Conservation (phyloP, 2,329 filamentous ascomycete species). For the Ustilaginoidea virens region DNA sequence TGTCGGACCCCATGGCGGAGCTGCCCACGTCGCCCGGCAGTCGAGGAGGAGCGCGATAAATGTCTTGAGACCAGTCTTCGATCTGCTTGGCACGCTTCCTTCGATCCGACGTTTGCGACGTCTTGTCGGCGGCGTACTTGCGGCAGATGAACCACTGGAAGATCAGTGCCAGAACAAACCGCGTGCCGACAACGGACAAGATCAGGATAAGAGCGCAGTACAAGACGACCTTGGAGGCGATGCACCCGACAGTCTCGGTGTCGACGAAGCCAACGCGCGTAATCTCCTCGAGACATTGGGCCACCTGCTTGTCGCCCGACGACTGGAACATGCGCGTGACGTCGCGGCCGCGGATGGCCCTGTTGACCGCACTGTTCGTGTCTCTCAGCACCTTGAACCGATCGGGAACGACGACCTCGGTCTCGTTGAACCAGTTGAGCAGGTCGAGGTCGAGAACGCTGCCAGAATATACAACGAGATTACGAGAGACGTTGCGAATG, state of each 20-base stretch:
- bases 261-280: constrained; percentile 94
- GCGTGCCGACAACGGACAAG: constrained; percentile 68
- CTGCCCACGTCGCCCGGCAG: constrained; percentile 60
- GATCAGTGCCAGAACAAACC: constrained; percentile 75
- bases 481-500: constrained; percentile 73
- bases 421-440: constrained; percentile 75
- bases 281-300: constrained; percentile 79
- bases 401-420: constrained; percentile 58
- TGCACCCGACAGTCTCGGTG: constrained; percentile 91
- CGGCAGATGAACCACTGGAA: constrained; percentile 96
- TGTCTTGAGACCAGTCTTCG: constrained; percentile 95
- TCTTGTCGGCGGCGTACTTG: constrained; percentile 71
- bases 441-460: constrained; percentile 84
- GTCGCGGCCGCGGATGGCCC: constrained; percentile 64
- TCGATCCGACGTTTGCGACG: constrained; percentile 64
- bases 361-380: constrained; percentile 42
- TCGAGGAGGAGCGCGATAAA: constrained; percentile 79
- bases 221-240: constrained; percentile 90
- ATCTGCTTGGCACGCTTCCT: constrained; percentile 86
- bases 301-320: constrained; percentile 61
- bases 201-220: constrained; percentile 90
- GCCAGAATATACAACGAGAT: constrained; percentile 87
- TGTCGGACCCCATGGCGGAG: constrained; percentile 48
- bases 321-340: constrained; percentile 79
- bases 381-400: constrained; percentile 69